These are phyloP conservation scores for Coemansia sp. DNA, from an alignment of 371 early-diverging fungal species.

Conservation along the genomic window DNA sequence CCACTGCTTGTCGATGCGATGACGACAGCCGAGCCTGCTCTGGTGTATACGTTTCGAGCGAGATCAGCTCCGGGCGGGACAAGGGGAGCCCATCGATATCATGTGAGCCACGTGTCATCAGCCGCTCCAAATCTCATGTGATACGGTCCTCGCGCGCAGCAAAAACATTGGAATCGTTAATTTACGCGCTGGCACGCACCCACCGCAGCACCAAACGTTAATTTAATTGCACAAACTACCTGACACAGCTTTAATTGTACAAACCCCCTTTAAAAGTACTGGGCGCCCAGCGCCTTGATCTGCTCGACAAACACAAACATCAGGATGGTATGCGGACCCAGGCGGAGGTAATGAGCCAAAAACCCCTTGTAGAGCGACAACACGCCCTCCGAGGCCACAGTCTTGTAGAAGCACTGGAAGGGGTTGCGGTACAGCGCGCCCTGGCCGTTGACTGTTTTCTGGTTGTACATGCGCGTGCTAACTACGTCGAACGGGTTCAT, in stretches of 20 bases:
- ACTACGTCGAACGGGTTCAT: constrained; percentile 98
- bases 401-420: constrained; percentile 82
- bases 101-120: constrained; percentile 3
- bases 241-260: background rate
- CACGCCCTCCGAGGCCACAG: constrained; percentile 79
- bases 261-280: constrained; percentile 9
- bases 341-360: constrained; percentile 87
- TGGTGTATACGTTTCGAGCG: background rate
- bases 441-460: constrained; percentile 66
- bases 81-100: constrained; percentile 2
- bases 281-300: constrained; percentile 52
- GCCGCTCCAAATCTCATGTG: background rate
- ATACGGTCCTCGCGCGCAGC: background rate
- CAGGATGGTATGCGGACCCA: constrained; percentile 93
- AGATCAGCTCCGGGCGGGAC: background rate
- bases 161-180: background rate
- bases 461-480: constrained; percentile 93
- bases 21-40: background rate
- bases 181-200: background rate
- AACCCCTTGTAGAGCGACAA: constrained; percentile 90
- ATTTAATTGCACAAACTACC: background rate
- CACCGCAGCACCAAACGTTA: too few species aligned
- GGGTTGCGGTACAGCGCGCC: constrained; percentile 75
- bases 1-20: background rate
- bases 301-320: constrained; percentile 93